Evolutionary conservation across 306 rosid genomes (phyloP), one percentile per base, ranked within the genome.

Genomic region (Gastrolobium bilobum): DNA sequence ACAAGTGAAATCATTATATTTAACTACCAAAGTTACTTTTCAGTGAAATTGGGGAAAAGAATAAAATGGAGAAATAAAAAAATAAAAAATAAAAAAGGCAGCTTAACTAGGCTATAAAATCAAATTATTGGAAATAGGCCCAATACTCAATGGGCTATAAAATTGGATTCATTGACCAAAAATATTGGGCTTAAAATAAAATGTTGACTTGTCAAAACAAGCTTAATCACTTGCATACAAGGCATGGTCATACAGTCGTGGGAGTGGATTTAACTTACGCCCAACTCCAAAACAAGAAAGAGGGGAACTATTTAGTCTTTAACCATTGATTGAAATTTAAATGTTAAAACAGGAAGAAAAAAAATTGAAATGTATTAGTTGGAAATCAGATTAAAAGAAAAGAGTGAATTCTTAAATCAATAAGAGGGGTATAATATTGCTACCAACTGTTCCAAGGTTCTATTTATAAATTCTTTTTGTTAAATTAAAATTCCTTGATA

Each of bases 1-100:
- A 52, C 81, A 66, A n/a, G 13, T 9, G 58, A 78, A 56, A 31
- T 42, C 15, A 14, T 54, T 66, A 30, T 7, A 6, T 30, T 26
- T 51, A 40, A 38, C n/a, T 50, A 31, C 4, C 3, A 74, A 44
- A 11, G 29, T 38, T 75, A 75, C 68, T 30, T 60, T 61, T 46
- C 35, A 34, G 7, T 7, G 13, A n/a, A 44, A 37, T 2, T 13
- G 11, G 6, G 31, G 33, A 68, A 68, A 51, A 52, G 34, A 71
- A 4, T 71, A 52, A 71, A 52, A 10, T 7, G 10, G 8, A 4
- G 0, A 30, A 13, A 57, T 6, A n/a, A 4, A 1, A 30, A 13
- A 40, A 54, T 6, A 53, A 51, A n/a, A n/a, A n/a, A n/a, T n/a
- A n/a, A n/a, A n/a, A n/a, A n/a, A n/a, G n/a, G n/a, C 0, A 33